A percentile compares a stretch with the other conserved stretches of the same genome.
Conservation (phyloP, 106 monocot species). For the Phalaenopsis aphrodite region DNA sequence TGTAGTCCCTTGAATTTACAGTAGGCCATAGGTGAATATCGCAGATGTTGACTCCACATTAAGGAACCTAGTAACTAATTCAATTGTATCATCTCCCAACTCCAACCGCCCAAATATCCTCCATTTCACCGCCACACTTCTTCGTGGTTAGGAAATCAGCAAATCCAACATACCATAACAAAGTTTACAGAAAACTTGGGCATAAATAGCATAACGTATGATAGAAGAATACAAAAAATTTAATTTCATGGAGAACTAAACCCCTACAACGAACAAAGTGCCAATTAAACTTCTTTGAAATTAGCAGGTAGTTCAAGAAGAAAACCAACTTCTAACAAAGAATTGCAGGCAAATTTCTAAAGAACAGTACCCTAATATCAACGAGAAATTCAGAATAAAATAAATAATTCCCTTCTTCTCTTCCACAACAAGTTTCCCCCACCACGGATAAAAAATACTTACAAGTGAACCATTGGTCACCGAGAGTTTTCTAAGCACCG, state of each 20-base stretch:
- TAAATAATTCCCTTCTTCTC: neutral
- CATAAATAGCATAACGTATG: no score
- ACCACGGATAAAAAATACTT: neutral
- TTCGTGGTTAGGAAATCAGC: no score
- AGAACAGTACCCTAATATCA: neutral
- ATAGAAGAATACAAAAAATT: neutral
- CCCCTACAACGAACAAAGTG: neutral
- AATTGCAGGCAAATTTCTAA: neutral
- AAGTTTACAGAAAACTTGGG: no score
- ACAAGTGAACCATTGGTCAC: conserved; percentile 76
- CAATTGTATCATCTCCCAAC: no score
- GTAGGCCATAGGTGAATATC: no score
- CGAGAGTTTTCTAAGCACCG: conserved; percentile 43
- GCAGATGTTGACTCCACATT: no score
- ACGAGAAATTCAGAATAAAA: neutral
- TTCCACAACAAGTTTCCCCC: neutral
- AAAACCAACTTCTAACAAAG: neutral
- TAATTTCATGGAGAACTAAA: neutral
- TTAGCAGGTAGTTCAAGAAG: neutral
- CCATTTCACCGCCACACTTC: no score
- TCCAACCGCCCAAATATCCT: no score
- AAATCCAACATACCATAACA: no score
- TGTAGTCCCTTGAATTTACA: no score
- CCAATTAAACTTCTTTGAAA: neutral
- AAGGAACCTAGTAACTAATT: no score